Evolutionary conservation across 208 protist genomes (phyloP), one percentile per base, ranked within the genome.

Genomic region (Phytomonas francai): DNA sequence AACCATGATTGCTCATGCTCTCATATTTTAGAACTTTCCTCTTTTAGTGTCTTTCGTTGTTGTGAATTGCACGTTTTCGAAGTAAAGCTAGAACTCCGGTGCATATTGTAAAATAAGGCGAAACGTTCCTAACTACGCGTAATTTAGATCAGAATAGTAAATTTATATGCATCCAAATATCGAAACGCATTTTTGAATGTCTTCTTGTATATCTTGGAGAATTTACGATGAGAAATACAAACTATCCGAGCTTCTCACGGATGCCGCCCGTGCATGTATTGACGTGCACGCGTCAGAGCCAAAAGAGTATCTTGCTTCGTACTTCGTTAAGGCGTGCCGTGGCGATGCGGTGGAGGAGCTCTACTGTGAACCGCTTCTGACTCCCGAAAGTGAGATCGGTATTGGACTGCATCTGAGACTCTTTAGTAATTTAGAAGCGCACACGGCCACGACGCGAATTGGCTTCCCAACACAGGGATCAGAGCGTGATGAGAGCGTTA

Each of bases 211-310:
- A 19, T 90, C 89, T 30, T 94, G 89, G 86, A 81, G 84, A 71
- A 56, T 69, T 29, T 94, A 94, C 72, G 89, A 94, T 64, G 73
- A 85, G 8, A 72, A 90, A 72, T 73, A 82, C 73, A 70, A 81
- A 30, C 70, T 94, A 12, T 91, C 84, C 22, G 74, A 78, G 4
- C 63, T 92, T 14, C 69, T 94, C 12, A 94, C 89, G 2, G 80
- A 87, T 49, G 89, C 89, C 0, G 89, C 85, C 28, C 78, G 89
- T 2, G 83, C 89, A 27, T 94, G 89, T 60, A 84, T 92, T 11
- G 80, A 81, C 16, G 77, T 78, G 28, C 79, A 77, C 36, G 73
- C 85, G 14, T 29, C 69, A 28, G 30, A 88, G 27, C 84, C 84
- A 29, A 79, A 68, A 2, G 85, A 87, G 51, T 94, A 83, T 63